A percentile compares a stretch with the other conserved stretches of the same genome.
phyloP scores from a whole-genome alignment of 2,329 filamentous ascomycete species.

The Verticillium tricorpus region DNA sequence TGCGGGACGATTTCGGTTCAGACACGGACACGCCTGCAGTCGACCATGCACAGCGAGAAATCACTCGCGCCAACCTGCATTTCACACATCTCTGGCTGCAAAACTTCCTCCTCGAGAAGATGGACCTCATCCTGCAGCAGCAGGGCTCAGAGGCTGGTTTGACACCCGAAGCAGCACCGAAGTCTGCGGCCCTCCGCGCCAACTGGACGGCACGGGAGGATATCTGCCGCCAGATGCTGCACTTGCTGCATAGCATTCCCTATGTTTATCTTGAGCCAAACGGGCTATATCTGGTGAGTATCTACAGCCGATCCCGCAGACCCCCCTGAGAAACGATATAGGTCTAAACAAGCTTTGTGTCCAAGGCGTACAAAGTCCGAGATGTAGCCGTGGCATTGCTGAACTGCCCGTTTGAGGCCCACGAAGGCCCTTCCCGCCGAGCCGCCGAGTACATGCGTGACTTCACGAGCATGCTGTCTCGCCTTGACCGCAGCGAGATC shows the following conservation, averaged over 20 bases:
- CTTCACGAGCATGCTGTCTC: slow-evolving; percentile 20
- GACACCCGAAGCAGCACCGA: background rate
- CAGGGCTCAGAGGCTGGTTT: background rate
- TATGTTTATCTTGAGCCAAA: slow-evolving; percentile 26
- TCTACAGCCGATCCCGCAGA: background rate
- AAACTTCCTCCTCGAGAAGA: slow-evolving; percentile 26
- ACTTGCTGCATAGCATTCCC: slow-evolving; percentile 26
- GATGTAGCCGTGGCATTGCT: slow-evolving; percentile 28
- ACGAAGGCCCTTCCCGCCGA: slow-evolving; percentile 17
- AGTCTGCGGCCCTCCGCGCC: slow-evolving; percentile 6
- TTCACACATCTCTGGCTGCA: slow-evolving; percentile 33
- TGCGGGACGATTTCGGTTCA: background rate
- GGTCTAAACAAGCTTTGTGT: background rate
- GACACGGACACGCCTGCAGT: background rate
- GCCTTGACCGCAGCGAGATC: slow-evolving; percentile 25
- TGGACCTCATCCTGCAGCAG: slow-evolving; percentile 20
- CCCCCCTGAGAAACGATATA: too few species aligned
- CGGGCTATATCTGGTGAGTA: slow-evolving; percentile 24
- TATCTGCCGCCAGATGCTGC: slow-evolving; percentile 28
- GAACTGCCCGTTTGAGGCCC: slow-evolving; percentile 24
- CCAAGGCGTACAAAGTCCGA: slow-evolving; percentile 26
- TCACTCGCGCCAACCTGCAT: slow-evolving; percentile 28
- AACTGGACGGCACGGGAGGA: slow-evolving; percentile 29
- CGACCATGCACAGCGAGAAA: slow-evolving; percentile 14
- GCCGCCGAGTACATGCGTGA: slow-evolving; percentile 23